Base-by-base conservation (phyloP, 192 early-diverging fungal genomes). In the Dissophora globulifera region DNA sequence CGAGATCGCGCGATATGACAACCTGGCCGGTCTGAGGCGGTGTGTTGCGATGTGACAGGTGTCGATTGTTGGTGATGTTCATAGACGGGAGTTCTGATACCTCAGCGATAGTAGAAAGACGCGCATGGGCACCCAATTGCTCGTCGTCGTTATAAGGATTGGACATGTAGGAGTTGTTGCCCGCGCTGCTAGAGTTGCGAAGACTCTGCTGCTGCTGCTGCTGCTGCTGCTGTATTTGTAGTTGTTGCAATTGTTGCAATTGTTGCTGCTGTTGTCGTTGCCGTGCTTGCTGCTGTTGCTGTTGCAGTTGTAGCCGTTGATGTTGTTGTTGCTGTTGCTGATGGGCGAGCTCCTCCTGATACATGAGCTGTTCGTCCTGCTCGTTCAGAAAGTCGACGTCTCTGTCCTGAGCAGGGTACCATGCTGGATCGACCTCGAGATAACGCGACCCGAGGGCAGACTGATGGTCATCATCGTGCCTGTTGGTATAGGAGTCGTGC, bases 61-160 rank as follows among this genome's bases (percentile, higher is more conserved):
- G 25, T 33, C 31, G 26, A 9, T 47, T 46, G 25, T 50, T 31
- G 51, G 58, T 58, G 47, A 67, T 52, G 50, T 60, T 76, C 30
- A 76, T 58, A 3, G 71, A 76, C 6, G 71, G 71, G 11, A 76
- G 43, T 40, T 76, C 71, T 0, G 71, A 76, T 16, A 76, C 16
- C 25, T 76, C 71, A 4, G 71, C 71, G 16, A 76, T 76, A 5
- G 71, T 76, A 1, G 71, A 76, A 7, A 66, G 61, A 6, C 62
- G 48, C 1, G 68, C 68, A 22, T 60, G 50, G 3, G 50, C 63
- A 25, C 49, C 54, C 19, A 61, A 25, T 9, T 51, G 58, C 17
- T 76, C 62, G 32, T 76, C 71, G 0, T 76, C 71, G 31, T 55
- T 29, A 22, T 69, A 69, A 1, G 40, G 31, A 4, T 57, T 35